These are phyloP conservation scores for Hygrophoropsis aurantiaca DNA, from an alignment of 768 basidiomycete genomes.

Conservation along the genomic window DNA sequence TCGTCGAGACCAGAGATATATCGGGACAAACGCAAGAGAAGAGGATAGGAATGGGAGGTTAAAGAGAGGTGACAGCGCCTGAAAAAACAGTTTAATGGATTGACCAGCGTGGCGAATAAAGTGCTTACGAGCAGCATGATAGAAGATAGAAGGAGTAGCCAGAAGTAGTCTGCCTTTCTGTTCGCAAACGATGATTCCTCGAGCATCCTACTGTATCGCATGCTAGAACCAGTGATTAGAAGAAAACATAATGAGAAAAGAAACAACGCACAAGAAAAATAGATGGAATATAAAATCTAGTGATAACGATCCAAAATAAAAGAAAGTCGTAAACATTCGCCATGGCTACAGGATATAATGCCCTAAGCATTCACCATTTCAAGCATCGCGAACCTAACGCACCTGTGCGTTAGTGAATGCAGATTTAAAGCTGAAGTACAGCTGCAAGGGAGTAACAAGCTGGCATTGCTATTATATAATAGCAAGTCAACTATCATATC, in stretches of 20 bases:
- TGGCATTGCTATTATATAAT: conserved; percentile 75
- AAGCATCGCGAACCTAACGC: conserved; percentile 14
- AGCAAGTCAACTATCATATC: conserved; percentile 4
- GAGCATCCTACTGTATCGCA: conserved; percentile 95
- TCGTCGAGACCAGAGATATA: conserved; percentile 95
- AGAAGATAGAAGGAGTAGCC: conserved; percentile 85
- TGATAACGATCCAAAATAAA: conserved; percentile 93
- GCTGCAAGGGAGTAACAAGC: conserved; percentile 83
- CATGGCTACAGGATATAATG: conserved; percentile 60
- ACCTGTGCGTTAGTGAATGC: conserved; percentile 84
- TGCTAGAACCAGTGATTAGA: conserved; percentile 46
- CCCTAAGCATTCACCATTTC: conserved; percentile 10
- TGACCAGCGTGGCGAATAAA: neutral
- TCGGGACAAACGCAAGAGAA: conserved; percentile 90
- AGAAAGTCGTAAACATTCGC: conserved; percentile 88
- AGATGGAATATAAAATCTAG: conserved; percentile 96
- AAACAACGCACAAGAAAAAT: conserved; percentile 90
- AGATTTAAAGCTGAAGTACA: conserved; percentile 90
- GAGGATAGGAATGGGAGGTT: conserved; percentile 94
- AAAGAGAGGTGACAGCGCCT: conserved; percentile 84
- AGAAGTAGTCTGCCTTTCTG: conserved; percentile 90
- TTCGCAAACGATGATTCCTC: conserved; percentile 97
- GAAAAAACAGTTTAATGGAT: conserved; percentile 6
- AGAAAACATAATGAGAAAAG: neutral
- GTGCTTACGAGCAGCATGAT: conserved; percentile 78